phyloP scores from a whole-genome alignment of 208 protist species.

The Trichomonas tenax region DNA sequence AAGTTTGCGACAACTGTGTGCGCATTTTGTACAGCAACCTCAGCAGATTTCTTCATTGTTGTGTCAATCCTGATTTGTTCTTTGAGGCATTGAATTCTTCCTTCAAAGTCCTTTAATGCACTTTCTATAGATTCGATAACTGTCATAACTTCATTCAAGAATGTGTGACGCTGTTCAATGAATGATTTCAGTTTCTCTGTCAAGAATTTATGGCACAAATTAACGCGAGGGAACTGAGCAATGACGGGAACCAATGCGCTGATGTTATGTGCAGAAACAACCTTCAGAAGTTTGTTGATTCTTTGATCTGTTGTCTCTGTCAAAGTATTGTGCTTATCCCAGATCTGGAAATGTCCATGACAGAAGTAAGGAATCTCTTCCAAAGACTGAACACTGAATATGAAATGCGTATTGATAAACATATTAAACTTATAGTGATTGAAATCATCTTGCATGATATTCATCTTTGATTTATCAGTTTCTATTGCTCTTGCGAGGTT shows the following conservation, averaged over 20 bases:
- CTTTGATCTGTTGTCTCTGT: not conserved
- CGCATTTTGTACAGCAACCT: not conserved
- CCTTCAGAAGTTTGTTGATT: not conserved
- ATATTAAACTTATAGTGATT: not conserved
- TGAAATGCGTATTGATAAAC: not conserved
- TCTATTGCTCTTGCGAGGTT: not conserved
- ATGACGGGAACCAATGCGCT: not conserved
- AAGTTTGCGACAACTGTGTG: not conserved
- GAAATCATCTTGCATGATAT: not conserved
- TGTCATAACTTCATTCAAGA: not conserved
- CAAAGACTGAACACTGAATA: not conserved
- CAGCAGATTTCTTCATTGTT: not conserved
- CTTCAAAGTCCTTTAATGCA: not conserved
- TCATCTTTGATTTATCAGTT: not conserved
- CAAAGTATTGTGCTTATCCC: not conserved
- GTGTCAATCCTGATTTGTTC: not conserved
- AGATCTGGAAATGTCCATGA: not conserved
- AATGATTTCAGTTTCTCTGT: not conserved
- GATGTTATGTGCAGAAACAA: not conserved
- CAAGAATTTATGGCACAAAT: not conserved
- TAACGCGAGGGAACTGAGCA: not conserved
- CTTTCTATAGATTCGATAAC: not conserved
- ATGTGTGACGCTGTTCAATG: not conserved
- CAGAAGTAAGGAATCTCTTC: not conserved
- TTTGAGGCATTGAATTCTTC: not conserved